A percentile compares a stretch with the other conserved stretches of the same genome.
phyloP scores from a whole-genome alignment of 2,329 filamentous ascomycete genomes.

The Intubia oerlemansii region DNA sequence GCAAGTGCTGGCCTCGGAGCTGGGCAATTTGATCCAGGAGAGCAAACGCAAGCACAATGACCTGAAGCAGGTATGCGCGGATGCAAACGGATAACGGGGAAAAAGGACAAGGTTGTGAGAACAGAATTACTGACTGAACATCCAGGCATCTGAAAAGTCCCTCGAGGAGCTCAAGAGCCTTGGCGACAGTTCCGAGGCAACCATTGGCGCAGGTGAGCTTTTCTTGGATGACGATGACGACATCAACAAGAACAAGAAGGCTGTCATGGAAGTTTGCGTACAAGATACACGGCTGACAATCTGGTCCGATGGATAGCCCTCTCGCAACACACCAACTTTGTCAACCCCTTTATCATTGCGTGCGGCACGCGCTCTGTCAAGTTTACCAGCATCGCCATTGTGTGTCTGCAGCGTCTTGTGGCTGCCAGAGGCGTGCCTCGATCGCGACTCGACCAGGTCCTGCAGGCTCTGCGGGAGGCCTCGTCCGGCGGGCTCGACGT shows the following conservation, averaged over 20 bases:
- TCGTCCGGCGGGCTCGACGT: constrained; percentile 67
- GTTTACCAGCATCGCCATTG: constrained; percentile 69
- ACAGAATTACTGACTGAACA: no score
- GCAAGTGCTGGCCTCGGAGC: constrained; percentile 71
- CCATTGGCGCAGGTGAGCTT: constrained; percentile 43
- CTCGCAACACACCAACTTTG: constrained; percentile 59
- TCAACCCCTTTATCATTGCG: constrained; percentile 84
- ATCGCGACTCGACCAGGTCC: constrained; percentile 61
- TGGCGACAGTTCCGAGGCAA: constrained; percentile 51
- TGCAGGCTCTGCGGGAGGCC: constrained; percentile 74
- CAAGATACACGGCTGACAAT: not conserved
- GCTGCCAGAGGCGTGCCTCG: constrained; percentile 61
- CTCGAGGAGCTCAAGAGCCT: constrained; percentile 70
- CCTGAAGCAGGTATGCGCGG: constrained; percentile 53
- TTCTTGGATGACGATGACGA: not conserved
- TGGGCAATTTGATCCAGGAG: constrained; percentile 81
- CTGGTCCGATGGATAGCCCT: constrained; percentile 55
- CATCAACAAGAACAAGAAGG: no score
- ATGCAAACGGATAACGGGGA: no score
- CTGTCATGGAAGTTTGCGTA: no score
- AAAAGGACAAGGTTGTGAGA: no score
- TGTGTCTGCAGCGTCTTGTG: constrained; percentile 75
- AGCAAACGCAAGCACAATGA: constrained; percentile 90
- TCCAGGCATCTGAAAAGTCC: constrained; percentile 80
- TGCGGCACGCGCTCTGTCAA: constrained; percentile 81